Conservation (phyloP, 1,284 basidiomycete genomes). For the Salmacisia buchloeana region DNA sequence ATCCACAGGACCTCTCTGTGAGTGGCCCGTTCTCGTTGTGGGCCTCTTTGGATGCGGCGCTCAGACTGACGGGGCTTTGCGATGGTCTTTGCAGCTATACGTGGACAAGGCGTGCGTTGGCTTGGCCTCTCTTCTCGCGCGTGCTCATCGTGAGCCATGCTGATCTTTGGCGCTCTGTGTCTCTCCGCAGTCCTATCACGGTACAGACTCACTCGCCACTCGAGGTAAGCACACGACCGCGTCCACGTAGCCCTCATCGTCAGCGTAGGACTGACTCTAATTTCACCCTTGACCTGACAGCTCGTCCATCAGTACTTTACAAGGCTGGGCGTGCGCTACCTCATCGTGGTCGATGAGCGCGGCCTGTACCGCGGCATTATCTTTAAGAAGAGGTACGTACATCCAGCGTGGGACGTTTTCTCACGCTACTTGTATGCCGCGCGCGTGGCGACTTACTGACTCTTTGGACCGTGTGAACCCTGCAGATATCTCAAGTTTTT, state of each 20-base stretch:
- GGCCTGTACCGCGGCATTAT: slow-evolving; percentile 83
- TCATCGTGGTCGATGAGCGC: slow-evolving; percentile 70
- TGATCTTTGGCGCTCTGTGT: background rate
- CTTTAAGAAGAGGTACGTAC: slow-evolving; percentile 75
- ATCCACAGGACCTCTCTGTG: background rate
- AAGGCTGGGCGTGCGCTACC: slow-evolving; percentile 33
- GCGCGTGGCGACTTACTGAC: no score
- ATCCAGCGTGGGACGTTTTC: background rate
- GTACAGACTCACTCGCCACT: slow-evolving; percentile 75
- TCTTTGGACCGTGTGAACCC: no score
- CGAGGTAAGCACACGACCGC: slow-evolving; percentile 53
- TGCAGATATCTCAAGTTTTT: slow-evolving; percentile 8
- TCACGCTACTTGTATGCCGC: no score
- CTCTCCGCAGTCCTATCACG: slow-evolving; percentile 66
- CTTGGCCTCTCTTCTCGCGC: no score
- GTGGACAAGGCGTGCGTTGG: slow-evolving; percentile 69
- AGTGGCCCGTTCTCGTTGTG: background rate
- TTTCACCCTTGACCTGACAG: background rate
- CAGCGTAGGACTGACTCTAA: background rate
- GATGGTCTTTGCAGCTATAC: slow-evolving; percentile 53
- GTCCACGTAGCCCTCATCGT: background rate
- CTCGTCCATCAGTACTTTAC: slow-evolving; percentile 67
- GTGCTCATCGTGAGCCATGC: background rate
- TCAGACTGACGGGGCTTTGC: background rate
- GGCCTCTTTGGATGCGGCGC: background rate